A percentile compares a stretch with the other conserved stretches of the same genome.
phyloP scores from a whole-genome alignment of 495 filamentous ascomycete genomes.

The Podospora pseudocomata region DNA sequence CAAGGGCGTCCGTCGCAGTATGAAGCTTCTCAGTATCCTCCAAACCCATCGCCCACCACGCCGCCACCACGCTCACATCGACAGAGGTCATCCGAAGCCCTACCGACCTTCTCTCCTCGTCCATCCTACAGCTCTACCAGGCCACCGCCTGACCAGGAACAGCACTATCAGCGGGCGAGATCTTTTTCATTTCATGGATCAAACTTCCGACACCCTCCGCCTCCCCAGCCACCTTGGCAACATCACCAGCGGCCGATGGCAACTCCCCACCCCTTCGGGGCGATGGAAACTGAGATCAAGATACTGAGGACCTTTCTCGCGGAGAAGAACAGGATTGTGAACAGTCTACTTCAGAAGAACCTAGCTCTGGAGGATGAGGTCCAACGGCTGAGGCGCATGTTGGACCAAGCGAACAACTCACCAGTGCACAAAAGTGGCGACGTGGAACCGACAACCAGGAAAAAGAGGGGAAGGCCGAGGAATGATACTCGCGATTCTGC shows the following conservation, averaged over 20 bases:
- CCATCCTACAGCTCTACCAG: background rate
- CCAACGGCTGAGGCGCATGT: background rate
- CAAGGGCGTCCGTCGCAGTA: background rate
- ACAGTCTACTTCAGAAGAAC: background rate
- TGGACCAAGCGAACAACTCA: background rate
- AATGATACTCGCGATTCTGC: background rate
- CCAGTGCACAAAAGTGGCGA: background rate
- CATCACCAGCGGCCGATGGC: background rate
- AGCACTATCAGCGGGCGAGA: background rate
- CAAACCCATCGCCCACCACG: background rate
- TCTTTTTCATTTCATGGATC: background rate
- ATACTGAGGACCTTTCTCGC: background rate
- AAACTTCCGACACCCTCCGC: background rate
- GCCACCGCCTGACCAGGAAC: background rate
- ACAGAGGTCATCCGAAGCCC: too few relatives aligned
- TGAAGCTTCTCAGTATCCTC: background rate
- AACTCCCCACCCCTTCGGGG: background rate
- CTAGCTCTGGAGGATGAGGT: background rate
- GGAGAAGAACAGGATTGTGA: background rate
- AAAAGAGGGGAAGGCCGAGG: background rate
- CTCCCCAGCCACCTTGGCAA: background rate
- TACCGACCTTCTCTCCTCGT: background rate
- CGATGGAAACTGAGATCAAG: background rate
- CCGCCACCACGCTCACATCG: too few relatives aligned
- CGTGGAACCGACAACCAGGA: background rate